These are phyloP conservation scores for Cinnamomum chago DNA, from an alignment of 164 flowering plant species.

Conservation along the genomic window DNA sequence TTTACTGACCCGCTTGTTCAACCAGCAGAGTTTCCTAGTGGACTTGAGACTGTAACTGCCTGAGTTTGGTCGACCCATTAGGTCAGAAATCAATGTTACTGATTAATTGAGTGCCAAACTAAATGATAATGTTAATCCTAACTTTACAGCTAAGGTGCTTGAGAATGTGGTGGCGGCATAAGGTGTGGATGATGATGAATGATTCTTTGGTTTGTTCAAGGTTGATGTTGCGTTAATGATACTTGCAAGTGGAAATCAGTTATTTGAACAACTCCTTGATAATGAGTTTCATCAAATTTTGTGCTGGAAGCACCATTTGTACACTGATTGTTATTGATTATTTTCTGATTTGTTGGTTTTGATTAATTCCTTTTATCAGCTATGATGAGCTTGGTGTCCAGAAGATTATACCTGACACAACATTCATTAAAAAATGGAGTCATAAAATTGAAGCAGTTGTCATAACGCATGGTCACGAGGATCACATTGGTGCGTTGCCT, in stretches of 20 bases:
- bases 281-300: not conserved
- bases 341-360: conserved; percentile 2
- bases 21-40: too few species aligned
- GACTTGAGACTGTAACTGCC: too few species aligned
- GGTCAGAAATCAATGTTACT: too few species aligned
- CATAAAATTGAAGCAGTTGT: conserved; percentile 98
- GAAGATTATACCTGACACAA: conserved; percentile 91
- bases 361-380: conserved; percentile 33
- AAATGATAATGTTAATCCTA: too few species aligned
- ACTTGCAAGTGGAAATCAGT: not conserved
- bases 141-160: too few species aligned
- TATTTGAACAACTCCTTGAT: not conserved
- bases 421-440: conserved; percentile 90
- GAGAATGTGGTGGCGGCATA: too few species aligned
- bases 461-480: conserved; percentile 99
- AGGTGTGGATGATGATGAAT: too few species aligned
- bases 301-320: not conserved
- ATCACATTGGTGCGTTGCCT: conserved; percentile 99
- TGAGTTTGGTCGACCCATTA: too few species aligned
- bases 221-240: not conserved
- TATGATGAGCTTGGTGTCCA: conserved; percentile 93
- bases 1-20: too few species aligned
- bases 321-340: not conserved
- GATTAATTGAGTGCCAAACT: too few species aligned
- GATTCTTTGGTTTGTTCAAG: too few species aligned